A percentile compares a stretch with the other conserved stretches of the same genome.
Evolutionary conservation across 139 green algal genomes (phyloP).

Genomic region (Coelastrella sp.): DNA sequence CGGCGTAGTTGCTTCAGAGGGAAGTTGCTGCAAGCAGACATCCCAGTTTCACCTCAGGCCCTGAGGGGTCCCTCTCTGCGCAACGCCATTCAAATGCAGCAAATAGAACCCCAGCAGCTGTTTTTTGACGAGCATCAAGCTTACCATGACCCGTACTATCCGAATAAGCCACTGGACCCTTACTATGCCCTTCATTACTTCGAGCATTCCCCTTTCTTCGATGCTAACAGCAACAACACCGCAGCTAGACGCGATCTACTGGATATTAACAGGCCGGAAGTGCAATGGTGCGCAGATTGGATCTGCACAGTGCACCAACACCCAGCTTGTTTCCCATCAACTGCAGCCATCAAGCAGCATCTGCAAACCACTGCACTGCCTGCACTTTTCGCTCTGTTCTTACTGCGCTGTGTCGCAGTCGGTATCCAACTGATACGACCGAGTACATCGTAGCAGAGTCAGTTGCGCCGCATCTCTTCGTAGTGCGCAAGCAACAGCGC

Average conservation of each 20-base stretch:
- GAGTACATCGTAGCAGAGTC: constrained; percentile 34
- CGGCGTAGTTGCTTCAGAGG: too few species aligned
- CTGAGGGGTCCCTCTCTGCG: too few species aligned
- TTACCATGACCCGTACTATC: constrained; percentile 61
- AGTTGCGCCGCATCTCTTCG: constrained; percentile 86
- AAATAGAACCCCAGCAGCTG: background rate
- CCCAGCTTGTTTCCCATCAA: background rate
- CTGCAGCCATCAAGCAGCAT: too few species aligned
- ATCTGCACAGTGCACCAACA: background rate
- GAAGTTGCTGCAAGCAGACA: too few species aligned
- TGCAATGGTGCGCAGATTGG: background rate
- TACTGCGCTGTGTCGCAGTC: background rate
- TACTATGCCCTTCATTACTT: constrained; percentile 85
- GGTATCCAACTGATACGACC: background rate
- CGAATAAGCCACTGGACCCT: constrained; percentile 62
- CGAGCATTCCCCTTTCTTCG: constrained; percentile 85
- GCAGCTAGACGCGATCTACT: constrained; percentile 45
- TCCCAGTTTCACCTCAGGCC: too few species aligned
- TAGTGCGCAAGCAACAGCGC: constrained; percentile 83
- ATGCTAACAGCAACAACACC: constrained; percentile 81
- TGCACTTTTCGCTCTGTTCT: background rate
- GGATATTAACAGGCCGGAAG: constrained; percentile 9
- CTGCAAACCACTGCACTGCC: background rate
- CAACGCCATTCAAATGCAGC: background rate
- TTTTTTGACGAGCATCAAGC: constrained; percentile 18